Conservation (phyloP, 1,284 basidiomycete genomes). For the Erythrobasidium hasegawianum region DNA sequence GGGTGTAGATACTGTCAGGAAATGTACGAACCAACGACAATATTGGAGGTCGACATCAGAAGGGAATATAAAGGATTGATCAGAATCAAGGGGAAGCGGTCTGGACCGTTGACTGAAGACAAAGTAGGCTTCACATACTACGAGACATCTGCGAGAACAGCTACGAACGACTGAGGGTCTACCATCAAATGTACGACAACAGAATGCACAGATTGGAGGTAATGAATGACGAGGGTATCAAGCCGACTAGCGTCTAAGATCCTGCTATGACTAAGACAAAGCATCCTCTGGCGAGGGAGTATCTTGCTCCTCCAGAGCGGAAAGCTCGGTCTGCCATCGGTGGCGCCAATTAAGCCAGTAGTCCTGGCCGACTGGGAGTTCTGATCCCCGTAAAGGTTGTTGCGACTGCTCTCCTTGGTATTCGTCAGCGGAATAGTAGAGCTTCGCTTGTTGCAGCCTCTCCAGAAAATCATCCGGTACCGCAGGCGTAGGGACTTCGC, state of each 20-base stretch:
- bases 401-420: background rate
- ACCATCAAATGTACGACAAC: too few species aligned
- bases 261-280: too few species aligned
- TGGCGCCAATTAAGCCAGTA: slow-evolving; percentile 34
- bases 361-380: background rate
- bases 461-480: slow-evolving; percentile 21
- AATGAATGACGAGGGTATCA: too few species aligned
- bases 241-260: too few species aligned
- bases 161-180: too few species aligned
- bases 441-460: background rate
- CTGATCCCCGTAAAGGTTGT: background rate
- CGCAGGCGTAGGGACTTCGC: background rate
- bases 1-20: background rate
- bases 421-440: slow-evolving; percentile 3
- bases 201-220: too few species aligned
- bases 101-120: too few species aligned
- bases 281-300: too few species aligned
- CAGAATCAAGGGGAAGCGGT: too few species aligned
- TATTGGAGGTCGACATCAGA: slow-evolving; percentile 15
- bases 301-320: background rate
- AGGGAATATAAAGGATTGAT: too few species aligned
- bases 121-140: too few species aligned
- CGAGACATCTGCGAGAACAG: too few species aligned
- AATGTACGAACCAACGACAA: slow-evolving; percentile 15
- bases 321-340: slow-evolving; percentile 10